Base-by-base conservation (phyloP, 345 rosid genomes). In the Bruguiera gymnorhiza region DNA sequence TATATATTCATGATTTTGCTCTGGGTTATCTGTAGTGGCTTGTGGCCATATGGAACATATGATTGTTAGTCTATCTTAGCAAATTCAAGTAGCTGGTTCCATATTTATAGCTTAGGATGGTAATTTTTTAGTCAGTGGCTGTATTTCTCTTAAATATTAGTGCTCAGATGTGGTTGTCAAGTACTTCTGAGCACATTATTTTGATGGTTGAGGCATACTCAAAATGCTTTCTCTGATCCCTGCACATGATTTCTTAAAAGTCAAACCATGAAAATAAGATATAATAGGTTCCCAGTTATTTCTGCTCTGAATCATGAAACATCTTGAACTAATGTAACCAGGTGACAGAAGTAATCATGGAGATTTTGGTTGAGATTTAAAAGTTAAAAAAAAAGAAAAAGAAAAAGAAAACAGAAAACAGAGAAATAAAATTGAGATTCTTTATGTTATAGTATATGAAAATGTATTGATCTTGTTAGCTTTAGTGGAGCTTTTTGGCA, bases 381-480 rank as follows among this genome's bases (percentile, higher is more conserved):
- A 20, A 48, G 2, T 0, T 3, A 2, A 10, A 46, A 39, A 60
- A n/a, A 20, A 48, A 4, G 0, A 13, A 3, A 1, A 39, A 60
- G 6, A 20, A 48, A 4, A 3, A 13, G 0, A 1, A 2, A 10
- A 46, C 0, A 2, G 0, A 3, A 11, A 11, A 3, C 15, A 3
- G 46, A 55, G 30, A 26, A 3, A 55, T 23, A 10, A 24, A 43
- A 30, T n/a, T 5, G 1, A 54, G 27, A 43, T 46, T 39, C 30
- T 37, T 29, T 8, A 37, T 54, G 46, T 64, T 10, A 56, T 71
- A 43, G 8, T 31, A 0, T 7, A 18, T 27, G 19, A n/a, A 6
- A 8, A 55, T 56, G 19, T 39, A n/a, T 19, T 63, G 36, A 9
- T 63, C 62, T 15, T 62, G 55, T 36, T 54, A 30, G 69, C 57